These are phyloP conservation scores for Rosa persica DNA, from an alignment of 306 rosid species.

Conservation along the genomic window DNA sequence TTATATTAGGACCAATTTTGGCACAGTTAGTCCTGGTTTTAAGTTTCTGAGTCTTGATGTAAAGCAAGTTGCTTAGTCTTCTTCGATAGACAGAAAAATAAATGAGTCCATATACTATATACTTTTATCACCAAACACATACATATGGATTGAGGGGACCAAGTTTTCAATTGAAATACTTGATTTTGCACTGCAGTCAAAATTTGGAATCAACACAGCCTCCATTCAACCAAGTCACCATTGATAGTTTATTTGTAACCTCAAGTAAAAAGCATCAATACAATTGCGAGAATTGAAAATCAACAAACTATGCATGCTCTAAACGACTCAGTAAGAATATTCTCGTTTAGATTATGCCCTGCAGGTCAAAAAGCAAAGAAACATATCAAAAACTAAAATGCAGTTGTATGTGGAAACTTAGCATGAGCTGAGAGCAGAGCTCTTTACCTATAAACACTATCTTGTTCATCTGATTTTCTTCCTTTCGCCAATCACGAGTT, in stretches of 20 bases:
- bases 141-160: too few relatives aligned
- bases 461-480: conserved; percentile 67
- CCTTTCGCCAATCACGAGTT: conserved; percentile 70
- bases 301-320: conserved; percentile 26
- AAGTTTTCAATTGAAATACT: neutral
- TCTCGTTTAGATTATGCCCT: conserved; percentile 51
- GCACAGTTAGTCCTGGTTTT: neutral
- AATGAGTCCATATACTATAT: neutral
- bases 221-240: neutral
- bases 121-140: neutral
- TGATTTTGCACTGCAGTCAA: neutral
- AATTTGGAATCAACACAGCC: neutral
- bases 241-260: neutral
- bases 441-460: conserved; percentile 82
- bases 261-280: neutral
- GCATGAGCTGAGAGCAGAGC: neutral
- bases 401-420: neutral
- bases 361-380: conserved; percentile 8
- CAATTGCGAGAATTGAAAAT: neutral
- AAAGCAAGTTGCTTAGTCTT: neutral
- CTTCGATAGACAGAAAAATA: neutral
- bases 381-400: neutral
- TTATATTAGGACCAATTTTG: neutral
- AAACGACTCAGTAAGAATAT: conserved; percentile 39
- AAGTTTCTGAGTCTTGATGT: neutral